A percentile compares a stretch with the other conserved stretches of the same genome.
Conservation (phyloP, 2,329 filamentous ascomycete species). For the Davidsoniella australis region DNA sequence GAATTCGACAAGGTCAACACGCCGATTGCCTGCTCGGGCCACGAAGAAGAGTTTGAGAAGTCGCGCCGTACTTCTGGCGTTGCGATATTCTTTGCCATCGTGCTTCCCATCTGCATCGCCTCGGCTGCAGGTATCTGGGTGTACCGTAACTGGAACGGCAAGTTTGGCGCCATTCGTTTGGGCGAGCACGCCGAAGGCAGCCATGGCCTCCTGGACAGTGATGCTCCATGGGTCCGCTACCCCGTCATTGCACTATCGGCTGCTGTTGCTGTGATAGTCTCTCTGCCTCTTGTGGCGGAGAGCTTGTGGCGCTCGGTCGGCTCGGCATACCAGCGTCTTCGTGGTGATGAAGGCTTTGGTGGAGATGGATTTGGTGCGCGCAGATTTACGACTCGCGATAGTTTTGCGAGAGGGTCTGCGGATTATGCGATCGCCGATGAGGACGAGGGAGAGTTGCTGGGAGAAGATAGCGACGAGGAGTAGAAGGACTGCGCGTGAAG, state of each 20-base stretch:
- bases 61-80: conserved; percentile 54
- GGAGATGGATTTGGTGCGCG: conserved; percentile 33
- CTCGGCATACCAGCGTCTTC: conserved; percentile 33
- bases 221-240: conserved; percentile 64
- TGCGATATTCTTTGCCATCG: conserved; percentile 70
- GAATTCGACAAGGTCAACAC: conserved; percentile 52
- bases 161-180: conserved; percentile 82
- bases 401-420: conserved; percentile 72
- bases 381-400: conserved; percentile 73
- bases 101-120: conserved; percentile 57
- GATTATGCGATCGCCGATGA: conserved; percentile 81
- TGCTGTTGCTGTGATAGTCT: conserved; percentile 38
- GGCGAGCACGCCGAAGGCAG: conserved; percentile 72
- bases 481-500: conserved; percentile 18
- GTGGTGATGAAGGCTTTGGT: conserved; percentile 27
- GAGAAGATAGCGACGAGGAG: conserved; percentile 87
- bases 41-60: conserved; percentile 64
- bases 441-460: conserved; percentile 85
- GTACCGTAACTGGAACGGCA: conserved; percentile 68
- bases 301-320: conserved; percentile 53
- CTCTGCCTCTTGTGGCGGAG: conserved; percentile 52
- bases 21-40: conserved; percentile 51
- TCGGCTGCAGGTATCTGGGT: conserved; percentile 65
- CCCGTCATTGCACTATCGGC: conserved; percentile 60
- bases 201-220: conserved; percentile 41